Percentiles rank a stretch among this genome's conserved stretches.
phyloP scores from a whole-genome alignment of 345 rosid species.

The Gossypium longicalyx region DNA sequence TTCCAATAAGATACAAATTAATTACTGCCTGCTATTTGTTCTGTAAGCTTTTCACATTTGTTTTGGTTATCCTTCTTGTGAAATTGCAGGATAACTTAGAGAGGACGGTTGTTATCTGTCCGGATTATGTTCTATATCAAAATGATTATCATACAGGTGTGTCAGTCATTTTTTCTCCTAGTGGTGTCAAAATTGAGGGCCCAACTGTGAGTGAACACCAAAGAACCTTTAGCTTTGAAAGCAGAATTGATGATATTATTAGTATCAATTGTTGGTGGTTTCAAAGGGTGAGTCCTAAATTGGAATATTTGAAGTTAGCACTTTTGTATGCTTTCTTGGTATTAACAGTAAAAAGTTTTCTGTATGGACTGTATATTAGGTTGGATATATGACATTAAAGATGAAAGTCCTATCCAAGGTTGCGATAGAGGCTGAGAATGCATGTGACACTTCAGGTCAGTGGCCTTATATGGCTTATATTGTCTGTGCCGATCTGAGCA shows the following conservation, averaged over 20 bases:
- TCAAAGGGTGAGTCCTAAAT: constrained; percentile 53
- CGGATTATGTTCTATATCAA: constrained; percentile 61
- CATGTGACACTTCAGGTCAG: constrained; percentile 46
- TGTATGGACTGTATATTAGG: constrained; percentile 37
- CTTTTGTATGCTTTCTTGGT: neutral
- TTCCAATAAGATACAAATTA: neutral
- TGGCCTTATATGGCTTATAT: constrained; percentile 8
- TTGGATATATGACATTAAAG: constrained; percentile 50
- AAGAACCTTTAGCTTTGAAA: constrained; percentile 41
- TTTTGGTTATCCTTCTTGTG: constrained; percentile 19
- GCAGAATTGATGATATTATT: constrained; percentile 67
- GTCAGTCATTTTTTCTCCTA: constrained; percentile 48
- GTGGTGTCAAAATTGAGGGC: constrained; percentile 50
- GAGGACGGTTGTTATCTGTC: constrained; percentile 33
- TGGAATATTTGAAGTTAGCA: neutral
- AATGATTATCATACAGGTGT: constrained; percentile 39
- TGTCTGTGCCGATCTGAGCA: constrained; percentile 9
- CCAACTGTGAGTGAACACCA: constrained; percentile 29
- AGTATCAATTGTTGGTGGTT: constrained; percentile 51
- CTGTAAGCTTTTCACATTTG: constrained; percentile 11
- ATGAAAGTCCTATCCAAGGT: constrained; percentile 46
- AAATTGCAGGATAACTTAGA: constrained; percentile 48
- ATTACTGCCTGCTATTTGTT: neutral
- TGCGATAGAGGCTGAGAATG: constrained; percentile 28
- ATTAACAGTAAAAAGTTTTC: constrained; percentile 12